Evolutionary conservation across 352 stramenopile genomes (phyloP).

Genomic region (Pythium aphanidermatum): DNA sequence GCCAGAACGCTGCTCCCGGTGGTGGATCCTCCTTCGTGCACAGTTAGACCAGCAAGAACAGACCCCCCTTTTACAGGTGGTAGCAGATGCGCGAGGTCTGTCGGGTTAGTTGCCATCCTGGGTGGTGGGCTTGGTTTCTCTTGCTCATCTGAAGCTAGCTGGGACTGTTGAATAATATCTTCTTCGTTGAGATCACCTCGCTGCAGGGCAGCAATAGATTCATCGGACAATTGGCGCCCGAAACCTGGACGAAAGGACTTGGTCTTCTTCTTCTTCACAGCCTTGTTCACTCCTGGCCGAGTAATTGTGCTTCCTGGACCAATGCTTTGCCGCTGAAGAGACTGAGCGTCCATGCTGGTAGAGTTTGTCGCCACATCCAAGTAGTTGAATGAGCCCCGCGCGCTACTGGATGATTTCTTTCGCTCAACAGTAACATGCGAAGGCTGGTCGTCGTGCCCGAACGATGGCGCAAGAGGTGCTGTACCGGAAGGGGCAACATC

Average conservation of each 20-base stretch:
- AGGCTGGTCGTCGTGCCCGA: conserved; percentile 10
- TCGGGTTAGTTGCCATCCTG: conserved; percentile 34
- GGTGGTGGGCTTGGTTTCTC: conserved; percentile 18
- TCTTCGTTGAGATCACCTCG: conserved; percentile 72
- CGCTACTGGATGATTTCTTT: conserved; percentile 6
- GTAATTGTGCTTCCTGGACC: conserved; percentile 3
- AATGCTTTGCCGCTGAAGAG: conserved; percentile 8
- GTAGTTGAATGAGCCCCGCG: conserved; percentile 53
- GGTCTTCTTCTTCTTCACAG: conserved; percentile 75
- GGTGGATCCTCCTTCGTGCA: conserved; percentile 26
- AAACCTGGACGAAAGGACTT: conserved; percentile 83
- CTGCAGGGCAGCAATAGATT: conserved; percentile 68
- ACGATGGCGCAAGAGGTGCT: not conserved
- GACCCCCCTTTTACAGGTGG: conserved; percentile 48
- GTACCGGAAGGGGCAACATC: conserved; percentile 5
- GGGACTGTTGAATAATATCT: conserved; percentile 44
- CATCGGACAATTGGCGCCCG: conserved; percentile 76
- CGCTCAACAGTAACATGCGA: conserved; percentile 8
- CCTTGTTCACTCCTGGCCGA: conserved; percentile 25
- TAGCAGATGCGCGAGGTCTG: conserved; percentile 58
- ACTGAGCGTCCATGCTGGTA: not conserved
- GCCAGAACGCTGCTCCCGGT: conserved; percentile 41
- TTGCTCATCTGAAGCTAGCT: not conserved
- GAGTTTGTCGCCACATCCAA: conserved; percentile 34
- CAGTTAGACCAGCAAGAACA: conserved; percentile 56